Percentiles rank a stretch among this genome's conserved stretches.
Conservation (phyloP, 495 filamentous ascomycete genomes). For the Aspergillus baeticus region DNA sequence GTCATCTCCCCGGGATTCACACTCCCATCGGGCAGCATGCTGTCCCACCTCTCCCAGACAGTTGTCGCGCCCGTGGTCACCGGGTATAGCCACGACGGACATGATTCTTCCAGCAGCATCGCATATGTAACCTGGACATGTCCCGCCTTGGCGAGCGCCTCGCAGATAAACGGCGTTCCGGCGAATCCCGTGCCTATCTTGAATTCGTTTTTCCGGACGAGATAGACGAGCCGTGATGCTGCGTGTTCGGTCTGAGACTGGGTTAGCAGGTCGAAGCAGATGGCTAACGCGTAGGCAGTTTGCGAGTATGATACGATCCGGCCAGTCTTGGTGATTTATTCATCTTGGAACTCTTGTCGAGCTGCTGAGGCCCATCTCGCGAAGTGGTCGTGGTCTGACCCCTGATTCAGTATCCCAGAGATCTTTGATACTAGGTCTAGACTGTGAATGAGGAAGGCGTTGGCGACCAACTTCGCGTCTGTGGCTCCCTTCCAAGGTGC, state of each 20-base stretch:
- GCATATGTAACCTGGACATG: slow-evolving; percentile 30
- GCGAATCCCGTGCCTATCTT: slow-evolving; percentile 54
- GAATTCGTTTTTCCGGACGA: slow-evolving; percentile 39
- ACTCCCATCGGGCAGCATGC: slow-evolving; percentile 47
- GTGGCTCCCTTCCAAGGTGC: slow-evolving; percentile 21
- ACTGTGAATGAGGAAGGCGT: slow-evolving; percentile 50
- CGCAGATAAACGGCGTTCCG: slow-evolving; percentile 49
- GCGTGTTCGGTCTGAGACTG: slow-evolving; percentile 31
- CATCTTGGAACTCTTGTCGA: slow-evolving; percentile 35
- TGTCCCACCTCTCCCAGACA: slow-evolving; percentile 59
- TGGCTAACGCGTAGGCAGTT: slow-evolving; percentile 43
- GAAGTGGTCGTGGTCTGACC: slow-evolving; percentile 25
- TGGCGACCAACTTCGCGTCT: slow-evolving; percentile 42
- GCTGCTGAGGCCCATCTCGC: slow-evolving; percentile 21
- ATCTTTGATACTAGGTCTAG: slow-evolving; percentile 32
- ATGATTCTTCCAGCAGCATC: slow-evolving; percentile 38
- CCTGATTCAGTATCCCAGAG: slow-evolving; percentile 22
- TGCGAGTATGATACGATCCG: slow-evolving; percentile 45
- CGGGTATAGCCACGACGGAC: slow-evolving; percentile 53
- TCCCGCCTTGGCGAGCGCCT: slow-evolving; percentile 38
- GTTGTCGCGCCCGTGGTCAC: slow-evolving; percentile 53
- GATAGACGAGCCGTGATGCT: slow-evolving; percentile 28
- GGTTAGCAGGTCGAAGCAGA: slow-evolving; percentile 44
- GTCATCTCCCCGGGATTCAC: slow-evolving; percentile 56
- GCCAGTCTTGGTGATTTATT: slow-evolving; percentile 43